Evolutionary conservation across 441 rosid species (phyloP).

Genomic region (Syzygium malaccense): DNA sequence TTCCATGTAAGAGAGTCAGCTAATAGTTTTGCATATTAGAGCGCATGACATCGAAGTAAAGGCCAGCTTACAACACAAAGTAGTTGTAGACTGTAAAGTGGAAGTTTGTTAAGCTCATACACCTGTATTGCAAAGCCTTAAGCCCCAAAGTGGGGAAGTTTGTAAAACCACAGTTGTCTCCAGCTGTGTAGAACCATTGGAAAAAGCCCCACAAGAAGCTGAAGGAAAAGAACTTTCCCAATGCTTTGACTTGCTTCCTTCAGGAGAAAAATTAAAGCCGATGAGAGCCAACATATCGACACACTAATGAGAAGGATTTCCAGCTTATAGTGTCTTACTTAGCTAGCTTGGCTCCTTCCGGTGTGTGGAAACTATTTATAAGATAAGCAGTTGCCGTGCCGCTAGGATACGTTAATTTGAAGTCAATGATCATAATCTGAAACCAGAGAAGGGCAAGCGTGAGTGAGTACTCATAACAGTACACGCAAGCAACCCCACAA

Average conservation of each 20-base stretch:
- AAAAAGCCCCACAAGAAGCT: constrained; percentile 9
- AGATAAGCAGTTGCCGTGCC: constrained; percentile 7
- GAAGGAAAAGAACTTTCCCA: constrained; percentile 10
- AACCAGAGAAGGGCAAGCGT: background rate
- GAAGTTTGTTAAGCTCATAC: background rate
- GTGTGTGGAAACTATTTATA: constrained; percentile 11
- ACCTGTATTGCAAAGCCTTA: constrained; percentile 5
- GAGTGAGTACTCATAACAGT: background rate
- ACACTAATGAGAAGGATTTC: background rate
- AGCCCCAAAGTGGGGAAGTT: constrained; percentile 13
- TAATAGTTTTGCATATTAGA: background rate
- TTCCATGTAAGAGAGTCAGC: background rate
- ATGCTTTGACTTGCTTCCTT: constrained; percentile 5
- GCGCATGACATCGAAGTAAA: background rate
- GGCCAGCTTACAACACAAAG: background rate
- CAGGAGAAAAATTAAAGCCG: background rate
- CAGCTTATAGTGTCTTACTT: background rate
- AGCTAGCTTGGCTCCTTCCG: constrained; percentile 6
- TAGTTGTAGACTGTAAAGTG: background rate
- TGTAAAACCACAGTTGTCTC: background rate
- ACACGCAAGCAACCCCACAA: background rate
- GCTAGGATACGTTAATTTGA: constrained; percentile 9
- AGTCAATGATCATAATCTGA: constrained; percentile 17
- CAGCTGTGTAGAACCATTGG: constrained; percentile 9
- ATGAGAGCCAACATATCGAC: background rate